phyloP scores from a whole-genome alignment of 2,329 filamentous ascomycete species.

The Neopestalotiopsis sp. region DNA sequence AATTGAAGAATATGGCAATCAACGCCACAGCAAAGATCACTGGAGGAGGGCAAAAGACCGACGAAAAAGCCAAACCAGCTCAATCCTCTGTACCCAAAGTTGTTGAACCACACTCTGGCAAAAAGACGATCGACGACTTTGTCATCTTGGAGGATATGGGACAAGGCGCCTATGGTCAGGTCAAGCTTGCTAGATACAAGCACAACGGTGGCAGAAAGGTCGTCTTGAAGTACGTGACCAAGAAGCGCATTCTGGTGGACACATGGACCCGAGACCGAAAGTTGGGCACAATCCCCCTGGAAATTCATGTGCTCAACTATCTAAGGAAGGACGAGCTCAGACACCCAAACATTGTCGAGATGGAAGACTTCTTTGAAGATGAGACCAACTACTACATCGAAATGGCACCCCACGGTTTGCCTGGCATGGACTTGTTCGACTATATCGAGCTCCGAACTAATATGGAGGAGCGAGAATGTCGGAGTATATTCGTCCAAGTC shows the following conservation, averaged over 20 bases:
- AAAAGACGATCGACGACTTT: slow-evolving; percentile 90
- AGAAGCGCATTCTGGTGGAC: slow-evolving; percentile 93
- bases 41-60: slow-evolving; percentile 35
- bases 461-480: slow-evolving; percentile 94
- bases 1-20: slow-evolving; percentile 62
- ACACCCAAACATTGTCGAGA: slow-evolving; percentile 75
- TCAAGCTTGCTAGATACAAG: slow-evolving; percentile 91
- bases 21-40: slow-evolving; percentile 61
- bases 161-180: slow-evolving; percentile 95
- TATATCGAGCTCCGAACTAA: slow-evolving; percentile 96
- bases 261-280: slow-evolving; percentile 96
- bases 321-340: slow-evolving; percentile 74
- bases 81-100: slow-evolving; percentile 42
- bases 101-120: slow-evolving; percentile 50
- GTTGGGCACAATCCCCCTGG: slow-evolving; percentile 91
- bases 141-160: slow-evolving; percentile 97
- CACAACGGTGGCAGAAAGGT: slow-evolving; percentile 78
- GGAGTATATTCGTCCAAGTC: slow-evolving; percentile 95
- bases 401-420: slow-evolving; percentile 92
- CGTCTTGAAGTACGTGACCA: slow-evolving; percentile 97
- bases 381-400: slow-evolving; percentile 98
- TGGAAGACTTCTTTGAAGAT: slow-evolving; percentile 78
- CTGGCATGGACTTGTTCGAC: slow-evolving; percentile 98
- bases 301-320: slow-evolving; percentile 97
- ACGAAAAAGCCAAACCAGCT: slow-evolving; percentile 29